Percentiles rank a stretch among this genome's conserved stretches.
These are phyloP conservation scores for Aspergillus oerlinghausenensis DNA, from an alignment of 2,329 filamentous ascomycete species.

Conservation along the genomic window DNA sequence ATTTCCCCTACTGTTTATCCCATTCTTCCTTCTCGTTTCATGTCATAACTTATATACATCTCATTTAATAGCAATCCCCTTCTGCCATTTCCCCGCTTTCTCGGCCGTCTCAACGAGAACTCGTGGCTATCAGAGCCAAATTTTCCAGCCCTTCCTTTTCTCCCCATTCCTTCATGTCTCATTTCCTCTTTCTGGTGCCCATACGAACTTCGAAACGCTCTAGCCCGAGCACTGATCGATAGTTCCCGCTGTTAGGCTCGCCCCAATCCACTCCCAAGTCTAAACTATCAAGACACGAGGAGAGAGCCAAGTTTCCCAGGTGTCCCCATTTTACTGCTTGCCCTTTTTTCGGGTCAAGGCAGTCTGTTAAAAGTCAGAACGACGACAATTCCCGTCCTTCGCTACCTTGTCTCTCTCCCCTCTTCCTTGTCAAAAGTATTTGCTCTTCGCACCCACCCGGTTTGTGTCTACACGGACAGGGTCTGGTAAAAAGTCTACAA, in stretches of 20 bases:
- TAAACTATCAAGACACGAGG: background rate
- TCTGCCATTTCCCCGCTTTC: background rate
- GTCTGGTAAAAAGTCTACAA: background rate
- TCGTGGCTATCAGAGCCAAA: background rate
- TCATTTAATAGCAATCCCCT: background rate
- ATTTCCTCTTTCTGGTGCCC: background rate
- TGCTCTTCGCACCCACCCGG: background rate
- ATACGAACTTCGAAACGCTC: conserved; percentile 4
- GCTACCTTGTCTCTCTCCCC: background rate
- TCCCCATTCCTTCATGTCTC: background rate
- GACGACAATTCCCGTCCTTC: background rate
- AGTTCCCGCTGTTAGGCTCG: conserved; percentile 13
- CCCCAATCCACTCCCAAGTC: conserved; percentile 2
- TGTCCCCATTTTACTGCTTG: background rate
- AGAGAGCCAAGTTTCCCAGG: background rate
- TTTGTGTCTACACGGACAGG: background rate
- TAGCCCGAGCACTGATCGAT: conserved; percentile 6
- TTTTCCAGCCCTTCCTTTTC: background rate
- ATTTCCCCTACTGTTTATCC: background rate
- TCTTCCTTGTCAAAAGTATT: background rate
- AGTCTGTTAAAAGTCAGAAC: background rate
- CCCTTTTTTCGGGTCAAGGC: background rate
- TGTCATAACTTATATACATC: background rate
- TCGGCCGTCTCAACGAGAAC: background rate
- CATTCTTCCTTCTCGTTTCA: background rate